Evolutionary conservation across 331 rosid species (phyloP), one percentile per base, ranked within the genome.

Genomic region (Stylosanthes scabra): DNA sequence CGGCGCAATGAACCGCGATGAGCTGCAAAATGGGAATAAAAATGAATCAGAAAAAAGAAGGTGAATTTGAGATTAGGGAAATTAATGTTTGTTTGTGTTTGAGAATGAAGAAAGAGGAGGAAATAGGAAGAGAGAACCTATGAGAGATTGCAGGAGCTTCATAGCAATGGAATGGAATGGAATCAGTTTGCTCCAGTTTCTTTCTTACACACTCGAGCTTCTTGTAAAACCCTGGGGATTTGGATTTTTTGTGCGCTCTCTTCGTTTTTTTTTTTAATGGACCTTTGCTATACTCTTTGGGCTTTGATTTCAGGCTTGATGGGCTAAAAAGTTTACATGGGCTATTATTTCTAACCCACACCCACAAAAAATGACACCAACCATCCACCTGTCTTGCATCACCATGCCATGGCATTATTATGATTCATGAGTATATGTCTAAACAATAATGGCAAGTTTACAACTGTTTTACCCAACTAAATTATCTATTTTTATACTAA

Each of bases 101-200:
- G 57, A 3, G 16, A 67, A 11, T 59, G 47, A 59, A 14, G 27
- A 41, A 51, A 47, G n/a, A 6, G 3, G 41, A 8, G 8, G 27
- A n/a, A n/a, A n/a, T n/a, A n/a, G n/a, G n/a, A 57, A 41, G 37
- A 45, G 15, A 61, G 58, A 71, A 82, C 96, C 89, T 55, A 83
- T 6, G 63, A 89, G 57, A 45, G 93, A 86, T 61, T 77, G 93
- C 74, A 91, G 88, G 14, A 86, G 79, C 79, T 74, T 89, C 98
- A 91, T 89, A 46, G 74, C 39, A 25, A 68, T 20, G 44, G 45
- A 76, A 63, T 27, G 10, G 76, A 27, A 68, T 20, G 44, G 45
- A 76, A 63, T 27, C 13, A 80, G 34, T 27, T 50, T 11, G 13
- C 61, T 55, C 56, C 16, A 76, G 40, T n/a, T 49, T 45, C 50